These are phyloP conservation scores for Saccharomycopsis oosterbeekiorum DNA, from an alignment of 805 yeast species.

Conservation along the genomic window DNA sequence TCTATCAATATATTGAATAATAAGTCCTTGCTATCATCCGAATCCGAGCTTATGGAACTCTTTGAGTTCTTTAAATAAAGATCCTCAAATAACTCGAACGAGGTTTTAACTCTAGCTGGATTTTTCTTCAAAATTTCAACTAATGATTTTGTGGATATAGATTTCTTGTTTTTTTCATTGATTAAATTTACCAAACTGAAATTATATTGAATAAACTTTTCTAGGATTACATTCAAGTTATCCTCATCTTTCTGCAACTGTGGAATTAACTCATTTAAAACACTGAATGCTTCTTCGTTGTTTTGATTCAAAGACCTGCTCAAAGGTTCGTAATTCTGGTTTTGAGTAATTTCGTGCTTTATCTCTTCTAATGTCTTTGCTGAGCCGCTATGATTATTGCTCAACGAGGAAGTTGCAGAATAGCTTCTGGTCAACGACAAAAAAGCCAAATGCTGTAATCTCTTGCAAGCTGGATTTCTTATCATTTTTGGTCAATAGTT, in stretches of 20 bases:
- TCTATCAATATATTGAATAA: background rate
- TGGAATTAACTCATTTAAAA: background rate
- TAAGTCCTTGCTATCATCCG: background rate
- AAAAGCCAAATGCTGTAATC: background rate
- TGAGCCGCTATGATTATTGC: background rate
- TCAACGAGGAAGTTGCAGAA: background rate
- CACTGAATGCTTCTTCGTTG: background rate
- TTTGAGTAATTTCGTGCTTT: background rate
- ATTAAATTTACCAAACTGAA: background rate
- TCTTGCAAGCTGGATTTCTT: background rate
- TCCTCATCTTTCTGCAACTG: background rate
- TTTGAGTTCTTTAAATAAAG: background rate
- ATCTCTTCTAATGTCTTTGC: background rate
- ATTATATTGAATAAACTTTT: background rate
- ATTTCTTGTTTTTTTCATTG: background rate
- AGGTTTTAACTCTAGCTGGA: conserved; percentile 29
- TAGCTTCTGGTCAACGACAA: background rate
- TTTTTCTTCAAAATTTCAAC: conserved; percentile 25
- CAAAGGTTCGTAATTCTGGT: background rate
- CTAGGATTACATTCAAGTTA: background rate
- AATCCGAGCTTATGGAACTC: background rate
- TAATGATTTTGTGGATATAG: conserved; percentile 14
- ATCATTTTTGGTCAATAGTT: background rate
- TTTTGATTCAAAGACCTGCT: background rate
- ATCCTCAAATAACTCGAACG: conserved; percentile 25